Percentiles rank a stretch among this genome's conserved stretches.
Evolutionary conservation across 1,284 basidiomycete species (phyloP).

Genomic region (Malassezia globosa): DNA sequence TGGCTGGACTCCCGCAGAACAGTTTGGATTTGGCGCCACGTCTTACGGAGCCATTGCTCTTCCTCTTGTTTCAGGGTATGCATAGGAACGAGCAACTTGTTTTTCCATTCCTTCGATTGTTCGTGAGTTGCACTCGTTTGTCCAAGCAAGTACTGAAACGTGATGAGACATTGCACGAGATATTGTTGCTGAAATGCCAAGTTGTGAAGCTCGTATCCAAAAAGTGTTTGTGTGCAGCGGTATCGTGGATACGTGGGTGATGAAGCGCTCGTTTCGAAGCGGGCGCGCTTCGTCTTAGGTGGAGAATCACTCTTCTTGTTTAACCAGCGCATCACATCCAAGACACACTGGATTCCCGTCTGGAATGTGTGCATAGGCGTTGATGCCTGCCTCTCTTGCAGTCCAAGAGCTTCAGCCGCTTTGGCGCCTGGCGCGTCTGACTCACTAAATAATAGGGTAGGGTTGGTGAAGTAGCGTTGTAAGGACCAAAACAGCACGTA

Average conservation of each 20-base stretch:
- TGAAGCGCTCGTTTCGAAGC: background rate
- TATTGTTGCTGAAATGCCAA: slow-evolving; percentile 81
- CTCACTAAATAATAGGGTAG: slow-evolving; percentile 22
- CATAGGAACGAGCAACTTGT: slow-evolving; percentile 28
- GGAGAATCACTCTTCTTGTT: background rate
- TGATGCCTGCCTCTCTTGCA: background rate
- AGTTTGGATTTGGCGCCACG: slow-evolving; percentile 32
- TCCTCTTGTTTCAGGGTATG: slow-evolving; percentile 28
- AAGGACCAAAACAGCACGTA: slow-evolving; percentile 39
- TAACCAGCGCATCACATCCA: slow-evolving; percentile 3
- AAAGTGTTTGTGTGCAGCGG: slow-evolving; percentile 68
- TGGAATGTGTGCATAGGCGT: slow-evolving; percentile 12
- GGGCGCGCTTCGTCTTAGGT: background rate
- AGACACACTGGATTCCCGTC: background rate
- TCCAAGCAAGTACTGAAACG: slow-evolving; percentile 65
- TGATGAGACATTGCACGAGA: slow-evolving; percentile 70
- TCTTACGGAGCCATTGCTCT: slow-evolving; percentile 35
- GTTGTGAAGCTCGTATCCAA: slow-evolving; percentile 75
- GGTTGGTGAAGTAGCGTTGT: slow-evolving; percentile 37
- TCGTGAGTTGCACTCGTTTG: slow-evolving; percentile 63
- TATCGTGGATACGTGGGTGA: slow-evolving; percentile 62
- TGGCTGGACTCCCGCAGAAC: slow-evolving; percentile 31
- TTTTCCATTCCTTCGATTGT: slow-evolving; percentile 52
- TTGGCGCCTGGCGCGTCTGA: background rate
- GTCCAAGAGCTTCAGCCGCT: background rate